Evolutionary conservation across 2,329 filamentous ascomycete species (phyloP).

Genomic region (Purpureocillium takamizusanense): DNA sequence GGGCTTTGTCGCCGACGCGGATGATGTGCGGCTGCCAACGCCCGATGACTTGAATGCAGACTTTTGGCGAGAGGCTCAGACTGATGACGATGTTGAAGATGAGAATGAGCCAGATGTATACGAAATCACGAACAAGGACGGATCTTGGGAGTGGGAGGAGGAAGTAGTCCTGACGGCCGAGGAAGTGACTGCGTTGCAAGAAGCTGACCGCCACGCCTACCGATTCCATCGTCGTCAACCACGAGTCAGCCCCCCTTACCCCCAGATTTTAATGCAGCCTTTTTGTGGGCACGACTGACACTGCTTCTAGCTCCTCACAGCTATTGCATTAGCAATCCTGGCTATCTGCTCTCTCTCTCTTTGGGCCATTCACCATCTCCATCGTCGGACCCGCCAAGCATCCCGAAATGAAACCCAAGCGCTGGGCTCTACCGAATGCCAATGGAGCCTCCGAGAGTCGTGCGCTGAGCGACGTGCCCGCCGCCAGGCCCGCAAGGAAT

Average conservation of each 20-base stretch:
- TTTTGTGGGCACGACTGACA: no score
- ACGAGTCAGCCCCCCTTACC: neutral
- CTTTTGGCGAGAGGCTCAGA: neutral
- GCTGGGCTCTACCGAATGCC: constrained; percentile 2
- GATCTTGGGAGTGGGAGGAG: neutral
- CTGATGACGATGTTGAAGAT: neutral
- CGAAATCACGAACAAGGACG: neutral
- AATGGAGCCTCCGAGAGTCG: constrained; percentile 11
- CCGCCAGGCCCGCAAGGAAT: constrained; percentile 15
- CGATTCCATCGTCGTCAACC: constrained; percentile 1
- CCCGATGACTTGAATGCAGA: constrained; percentile 1
- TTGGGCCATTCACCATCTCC: constrained; percentile 13
- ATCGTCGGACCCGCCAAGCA: constrained; percentile 10
- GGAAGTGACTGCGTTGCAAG: neutral
- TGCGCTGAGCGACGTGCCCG: constrained; percentile 16
- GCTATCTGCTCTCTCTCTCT: constrained; percentile 16
- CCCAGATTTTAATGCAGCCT: neutral
- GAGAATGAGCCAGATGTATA: neutral
- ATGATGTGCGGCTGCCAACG: neutral
- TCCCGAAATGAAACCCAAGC: neutral
- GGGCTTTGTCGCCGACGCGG: constrained; percentile 1
- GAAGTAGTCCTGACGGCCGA: neutral
- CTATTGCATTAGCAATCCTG: constrained; percentile 14
- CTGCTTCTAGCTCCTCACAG: constrained; percentile 7
- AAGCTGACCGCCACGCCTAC: neutral